These are phyloP conservation scores for Mycena galopus DNA, from an alignment of 768 basidiomycete species.

Conservation along the genomic window DNA sequence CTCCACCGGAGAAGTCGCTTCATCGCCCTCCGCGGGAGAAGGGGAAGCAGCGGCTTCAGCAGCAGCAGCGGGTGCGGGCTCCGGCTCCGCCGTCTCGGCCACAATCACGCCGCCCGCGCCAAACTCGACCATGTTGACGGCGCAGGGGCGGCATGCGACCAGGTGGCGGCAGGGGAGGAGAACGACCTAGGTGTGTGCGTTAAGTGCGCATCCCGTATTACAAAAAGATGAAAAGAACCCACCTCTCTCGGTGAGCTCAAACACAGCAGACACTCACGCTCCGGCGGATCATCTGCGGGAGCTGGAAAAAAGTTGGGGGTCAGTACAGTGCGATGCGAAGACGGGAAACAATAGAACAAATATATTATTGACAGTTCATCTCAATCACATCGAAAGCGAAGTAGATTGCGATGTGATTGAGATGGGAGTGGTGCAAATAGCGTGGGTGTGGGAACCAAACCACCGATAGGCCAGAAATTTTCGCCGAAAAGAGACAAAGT, in stretches of 20 bases:
- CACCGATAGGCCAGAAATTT: neutral
- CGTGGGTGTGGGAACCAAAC: neutral
- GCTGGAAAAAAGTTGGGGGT: slow-evolving; percentile 22
- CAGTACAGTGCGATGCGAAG: neutral
- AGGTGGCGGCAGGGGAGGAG: slow-evolving; percentile 94
- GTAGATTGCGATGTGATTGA: neutral
- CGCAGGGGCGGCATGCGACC: slow-evolving; percentile 96
- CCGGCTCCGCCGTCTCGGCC: slow-evolving; percentile 61
- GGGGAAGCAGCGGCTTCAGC: neutral
- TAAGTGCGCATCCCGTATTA: no score
- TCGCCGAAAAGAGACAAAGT: neutral
- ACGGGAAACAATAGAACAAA: no score
- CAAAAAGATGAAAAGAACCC: neutral
- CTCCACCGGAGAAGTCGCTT: neutral
- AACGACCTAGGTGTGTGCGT: slow-evolving; percentile 87
- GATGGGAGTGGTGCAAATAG: neutral
- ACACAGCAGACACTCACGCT: slow-evolving; percentile 93
- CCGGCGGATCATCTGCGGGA: slow-evolving; percentile 74
- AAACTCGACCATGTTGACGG: slow-evolving; percentile 97
- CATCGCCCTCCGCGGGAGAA: slow-evolving; percentile 25
- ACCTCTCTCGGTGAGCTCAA: slow-evolving; percentile 51
- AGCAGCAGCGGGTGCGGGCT: slow-evolving; percentile 38
- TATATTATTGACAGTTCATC: no score
- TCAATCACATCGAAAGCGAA: no score
- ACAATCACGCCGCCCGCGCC: slow-evolving; percentile 91